Base-by-base conservation (phyloP, 495 filamentous ascomycete species). In the Articulospora tetracladia region DNA sequence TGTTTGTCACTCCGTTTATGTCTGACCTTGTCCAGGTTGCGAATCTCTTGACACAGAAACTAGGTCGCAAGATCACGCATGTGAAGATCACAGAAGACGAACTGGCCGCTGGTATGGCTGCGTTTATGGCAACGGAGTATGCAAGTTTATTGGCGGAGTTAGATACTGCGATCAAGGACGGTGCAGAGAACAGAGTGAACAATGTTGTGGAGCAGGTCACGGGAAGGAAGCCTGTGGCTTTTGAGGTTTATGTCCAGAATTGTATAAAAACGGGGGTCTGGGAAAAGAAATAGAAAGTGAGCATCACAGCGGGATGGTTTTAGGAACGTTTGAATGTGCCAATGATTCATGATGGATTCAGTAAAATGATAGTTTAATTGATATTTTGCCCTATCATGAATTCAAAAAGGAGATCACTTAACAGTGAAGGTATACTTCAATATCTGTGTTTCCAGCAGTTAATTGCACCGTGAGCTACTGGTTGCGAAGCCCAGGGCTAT, bases 51-150 rank as follows among this genome's bases (percentile, higher is more conserved):
- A 72, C 63, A n/a, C 62, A 71, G 0, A 64, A 72, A 15, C 63
- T 80, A 6, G 68, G 68, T 1, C 66, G 74, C 34, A 68, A 66
- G 41, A 74, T 83, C 46, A 70, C 70, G 12, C 77, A 82, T 60
- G 68, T 74, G 20, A 74, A 77, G 51, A 54, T 81, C n/a, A 65
- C 59, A 10, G 66, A 68, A 24, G 58, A 60, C 0, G 72, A 76
- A 36, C 53, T 73, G 1, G 66, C 66, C 6, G 58, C 49, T 19
- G 41, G 17, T 1, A 55, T 72, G 49, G 20, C 25, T 12, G 6
- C 26, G 27, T 61, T 55, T 13, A 59, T 72, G 3, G 17, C 60
- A 19, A 34, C 19, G 3, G 60, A 66, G 20, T 68, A 65, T 61
- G 62, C 62, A 0, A 62, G 19, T 20, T 20, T 55, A 15, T 28